Base-by-base conservation (phyloP, 176 grass and related monocot genomes). In the Zizania latifolia region DNA sequence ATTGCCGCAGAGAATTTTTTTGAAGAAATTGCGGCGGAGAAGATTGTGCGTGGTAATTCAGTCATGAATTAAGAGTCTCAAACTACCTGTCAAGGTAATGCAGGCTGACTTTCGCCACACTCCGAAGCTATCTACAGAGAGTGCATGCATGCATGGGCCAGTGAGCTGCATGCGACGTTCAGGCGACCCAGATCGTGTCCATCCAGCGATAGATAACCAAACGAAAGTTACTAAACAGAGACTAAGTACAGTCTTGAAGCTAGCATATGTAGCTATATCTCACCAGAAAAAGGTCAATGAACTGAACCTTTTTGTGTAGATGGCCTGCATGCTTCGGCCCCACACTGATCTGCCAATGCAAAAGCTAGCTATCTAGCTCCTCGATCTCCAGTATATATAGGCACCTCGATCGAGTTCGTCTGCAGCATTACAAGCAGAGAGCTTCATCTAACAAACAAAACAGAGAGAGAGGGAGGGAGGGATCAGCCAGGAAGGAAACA, bases 21-120 rank as follows among this genome's bases (percentile, higher is more conserved):
- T 69, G 66, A 14, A 14, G 6, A 13, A 14, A 15, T 19, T 29
- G 26, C 15, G 16, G 71, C 33, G 19, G 16, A 5, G 10, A 74
- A 50, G 32, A 30, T 50, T 3, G 12, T 31, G 66, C 57, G 66
- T 71, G 74, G 12, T 7, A 29, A 56, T 23, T 0, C 71, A 84
- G 66, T 8, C 15, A 64, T 8, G 44, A 55, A 64, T 8, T 33
- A 55, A 33, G 9, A 78, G 6, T 43, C 67, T 65, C 57, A 57
- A 78, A 44, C 65, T 33, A 64, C 0, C 22, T 5, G 28, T 45
- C 60, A 39, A 35, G 19, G 27, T 26, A 3, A 43, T 34, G 19
- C 46, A 39, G 60, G 76, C 80, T 82, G 90, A 86, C 86, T 92
- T 92, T 77, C 53, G 62, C 86, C 73, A 35, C 75, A 92, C 84